Evolutionary conservation across 2,329 filamentous ascomycete species (phyloP).

Genomic region (Shiraia sp.): DNA sequence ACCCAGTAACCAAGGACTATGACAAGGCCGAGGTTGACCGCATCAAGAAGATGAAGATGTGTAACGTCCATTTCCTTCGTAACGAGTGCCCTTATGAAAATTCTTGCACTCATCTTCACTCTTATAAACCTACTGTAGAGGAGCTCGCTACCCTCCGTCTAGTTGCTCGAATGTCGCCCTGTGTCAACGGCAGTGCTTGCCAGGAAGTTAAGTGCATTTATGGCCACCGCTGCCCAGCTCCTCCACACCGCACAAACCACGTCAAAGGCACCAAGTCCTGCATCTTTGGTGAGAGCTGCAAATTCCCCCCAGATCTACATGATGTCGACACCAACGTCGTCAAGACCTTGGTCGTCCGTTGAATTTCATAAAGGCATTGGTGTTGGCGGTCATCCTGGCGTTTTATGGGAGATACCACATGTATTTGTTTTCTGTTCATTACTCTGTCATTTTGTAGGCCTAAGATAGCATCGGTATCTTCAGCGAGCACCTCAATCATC

Average conservation of each 20-base stretch:
- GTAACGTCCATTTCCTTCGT: constrained; percentile 64
- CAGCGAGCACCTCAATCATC: no score
- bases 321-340: constrained; percentile 61
- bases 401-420: no score
- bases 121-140: constrained; percentile 56
- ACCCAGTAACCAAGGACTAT: constrained; percentile 54
- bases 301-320: constrained; percentile 62
- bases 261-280: constrained; percentile 58
- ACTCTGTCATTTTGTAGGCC: no score
- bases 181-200: constrained; percentile 60
- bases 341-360: constrained; percentile 51
- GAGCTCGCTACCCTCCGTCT: constrained; percentile 60
- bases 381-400: no score
- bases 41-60: constrained; percentile 65
- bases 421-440: no score
- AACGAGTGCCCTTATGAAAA: constrained; percentile 60
- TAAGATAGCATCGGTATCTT: no score
- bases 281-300: constrained; percentile 61
- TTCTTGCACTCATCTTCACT: constrained; percentile 59
- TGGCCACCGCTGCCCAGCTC: constrained; percentile 64
- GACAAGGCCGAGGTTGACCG: constrained; percentile 61
- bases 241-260: constrained; percentile 41
- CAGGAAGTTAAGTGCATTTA: constrained; percentile 65
- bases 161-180: constrained; percentile 66
- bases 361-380: background rate